These are phyloP conservation scores for Rosa chinensis DNA, from an alignment of 306 rosid genomes.

Conservation along the genomic window DNA sequence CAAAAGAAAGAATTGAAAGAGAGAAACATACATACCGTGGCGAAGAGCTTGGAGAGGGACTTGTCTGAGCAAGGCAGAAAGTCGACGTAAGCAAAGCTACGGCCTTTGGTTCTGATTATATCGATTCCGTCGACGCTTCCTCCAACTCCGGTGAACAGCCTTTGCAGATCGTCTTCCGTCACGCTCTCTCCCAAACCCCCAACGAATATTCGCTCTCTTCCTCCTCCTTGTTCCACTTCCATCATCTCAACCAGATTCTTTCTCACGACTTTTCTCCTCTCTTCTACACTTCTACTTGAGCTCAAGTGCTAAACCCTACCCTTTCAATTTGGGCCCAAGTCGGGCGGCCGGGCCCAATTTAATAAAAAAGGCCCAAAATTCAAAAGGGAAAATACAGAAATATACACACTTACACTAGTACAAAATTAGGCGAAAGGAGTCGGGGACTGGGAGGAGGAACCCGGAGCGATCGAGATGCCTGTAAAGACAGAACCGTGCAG, in stretches of 20 bases:
- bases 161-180: constrained; percentile 50
- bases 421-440: no score
- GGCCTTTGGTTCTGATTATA: constrained; percentile 72
- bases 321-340: no score
- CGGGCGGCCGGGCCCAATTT: no score
- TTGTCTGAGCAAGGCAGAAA: constrained; percentile 56
- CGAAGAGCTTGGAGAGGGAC: constrained; percentile 73
- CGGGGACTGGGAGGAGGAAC: no score
- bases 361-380: no score
- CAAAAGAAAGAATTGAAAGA: no score
- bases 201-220: constrained; percentile 43
- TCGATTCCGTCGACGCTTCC: constrained; percentile 47
- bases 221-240: constrained; percentile 6
- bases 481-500: constrained; percentile 49
- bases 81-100: constrained; percentile 77
- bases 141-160: constrained; percentile 50
- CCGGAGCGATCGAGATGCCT: constrained; percentile 9
- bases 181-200: constrained; percentile 73
- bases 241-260: not conserved
- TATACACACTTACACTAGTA: no score
- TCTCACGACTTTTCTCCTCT: not conserved
- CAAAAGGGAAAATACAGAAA: no score
- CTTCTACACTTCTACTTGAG: no score
- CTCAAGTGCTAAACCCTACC: no score
- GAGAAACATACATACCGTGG: constrained; percentile 26